phyloP scores from a whole-genome alignment of 2,329 filamentous ascomycete species.

The Fusarium luffae region DNA sequence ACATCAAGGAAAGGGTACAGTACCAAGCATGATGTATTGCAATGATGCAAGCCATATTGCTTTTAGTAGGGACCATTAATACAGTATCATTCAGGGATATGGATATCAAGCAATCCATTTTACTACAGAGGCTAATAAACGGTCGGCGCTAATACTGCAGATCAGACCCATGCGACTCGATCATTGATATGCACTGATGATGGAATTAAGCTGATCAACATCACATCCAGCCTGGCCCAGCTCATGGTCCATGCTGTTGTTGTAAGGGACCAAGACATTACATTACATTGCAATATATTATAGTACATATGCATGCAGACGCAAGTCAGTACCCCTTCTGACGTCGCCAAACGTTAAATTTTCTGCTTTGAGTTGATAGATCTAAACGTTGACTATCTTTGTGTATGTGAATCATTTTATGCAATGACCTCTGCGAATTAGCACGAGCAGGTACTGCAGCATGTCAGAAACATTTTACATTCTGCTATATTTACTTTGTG shows the following conservation, averaged over 20 bases:
- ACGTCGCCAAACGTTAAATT: conserved; percentile 2
- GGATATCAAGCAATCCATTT: not conserved
- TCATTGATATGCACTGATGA: conserved; percentile 29
- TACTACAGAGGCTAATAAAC: conserved; percentile 10
- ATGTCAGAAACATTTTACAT: not conserved
- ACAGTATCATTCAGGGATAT: not conserved
- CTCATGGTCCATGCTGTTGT: conserved; percentile 5
- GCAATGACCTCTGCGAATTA: not conserved
- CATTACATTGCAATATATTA: not conserved
- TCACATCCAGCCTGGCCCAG: not conserved
- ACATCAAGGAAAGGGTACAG: not conserved
- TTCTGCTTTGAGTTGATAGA: not conserved
- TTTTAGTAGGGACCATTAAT: not conserved
- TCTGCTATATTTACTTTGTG: not conserved
- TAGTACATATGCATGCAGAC: not conserved
- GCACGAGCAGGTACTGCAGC: not conserved
- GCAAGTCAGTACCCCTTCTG: conserved; percentile 16
- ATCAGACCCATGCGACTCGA: conserved; percentile 13
- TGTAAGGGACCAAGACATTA: conserved; percentile 4
- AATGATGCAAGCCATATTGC: not conserved
- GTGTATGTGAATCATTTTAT: not conserved
- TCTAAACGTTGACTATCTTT: not conserved
- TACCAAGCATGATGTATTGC: not conserved
- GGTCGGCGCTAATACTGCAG: conserved; percentile 13
- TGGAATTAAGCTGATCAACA: conserved; percentile 35